phyloP scores from a whole-genome alignment of 352 stramenopile species.

The Paralagenidium karlingii region DNA sequence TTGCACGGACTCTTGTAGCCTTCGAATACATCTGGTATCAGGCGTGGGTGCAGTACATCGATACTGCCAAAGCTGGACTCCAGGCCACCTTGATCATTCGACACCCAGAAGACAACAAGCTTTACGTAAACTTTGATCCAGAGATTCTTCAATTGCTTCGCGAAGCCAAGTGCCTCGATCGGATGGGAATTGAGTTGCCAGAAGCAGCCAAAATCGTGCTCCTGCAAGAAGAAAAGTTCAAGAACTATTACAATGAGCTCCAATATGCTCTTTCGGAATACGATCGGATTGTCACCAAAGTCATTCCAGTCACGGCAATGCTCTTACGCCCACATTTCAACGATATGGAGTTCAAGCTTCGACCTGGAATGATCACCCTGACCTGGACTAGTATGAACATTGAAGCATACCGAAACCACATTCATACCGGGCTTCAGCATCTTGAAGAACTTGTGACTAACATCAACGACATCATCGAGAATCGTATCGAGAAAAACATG shows the following conservation, averaged over 20 bases:
- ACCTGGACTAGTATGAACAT: slow-evolving; percentile 99
- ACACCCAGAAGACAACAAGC: slow-evolving; percentile 96
- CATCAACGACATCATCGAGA: slow-evolving; percentile 99
- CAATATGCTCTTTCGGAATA: slow-evolving; percentile 96
- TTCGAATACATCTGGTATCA: slow-evolving; percentile 99
- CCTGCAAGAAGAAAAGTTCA: slow-evolving; percentile 98
- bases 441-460: slow-evolving; percentile 96
- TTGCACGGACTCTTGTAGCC: slow-evolving; percentile 93
- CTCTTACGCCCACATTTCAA: slow-evolving; percentile 95
- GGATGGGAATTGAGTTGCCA: slow-evolving; percentile 97
- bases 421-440: slow-evolving; percentile 87
- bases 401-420: slow-evolving; percentile 94
- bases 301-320: slow-evolving; percentile 96
- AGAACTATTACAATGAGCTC: slow-evolving; percentile 97
- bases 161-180: slow-evolving; percentile 96
- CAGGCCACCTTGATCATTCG: slow-evolving; percentile 98
- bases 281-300: slow-evolving; percentile 93
- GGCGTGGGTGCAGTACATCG: slow-evolving; percentile 96
- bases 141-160: slow-evolving; percentile 97
- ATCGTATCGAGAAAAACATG: slow-evolving; percentile 98
- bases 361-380: slow-evolving; percentile 97
- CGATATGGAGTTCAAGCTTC: slow-evolving; percentile 98
- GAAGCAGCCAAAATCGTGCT: slow-evolving; percentile 97
- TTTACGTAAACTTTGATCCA: slow-evolving; percentile 99
- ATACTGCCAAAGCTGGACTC: slow-evolving; percentile 94